These are phyloP conservation scores for thale cress (Arabidopsis thaliana) DNA, from an alignment of 345 rosid genomes.

Conservation along the genomic window DNA sequence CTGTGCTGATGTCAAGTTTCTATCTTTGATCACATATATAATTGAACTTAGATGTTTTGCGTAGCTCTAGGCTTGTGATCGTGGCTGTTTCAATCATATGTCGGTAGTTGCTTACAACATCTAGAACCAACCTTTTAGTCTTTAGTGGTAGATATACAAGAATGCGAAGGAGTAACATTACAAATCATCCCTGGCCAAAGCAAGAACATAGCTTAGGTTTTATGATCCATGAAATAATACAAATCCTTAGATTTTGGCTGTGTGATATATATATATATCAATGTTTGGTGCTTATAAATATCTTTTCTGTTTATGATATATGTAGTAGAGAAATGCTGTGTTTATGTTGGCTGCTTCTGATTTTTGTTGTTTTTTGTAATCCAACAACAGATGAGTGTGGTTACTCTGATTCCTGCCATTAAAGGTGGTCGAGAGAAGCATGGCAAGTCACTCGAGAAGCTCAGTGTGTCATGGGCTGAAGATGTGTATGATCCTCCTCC, in stretches of 20 bases:
- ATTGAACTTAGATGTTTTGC: neutral
- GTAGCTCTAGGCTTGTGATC: neutral
- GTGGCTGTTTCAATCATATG: neutral
- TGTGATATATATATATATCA: neutral
- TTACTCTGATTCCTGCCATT: conserved; percentile 65
- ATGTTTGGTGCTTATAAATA: neutral
- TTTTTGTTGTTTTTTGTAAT: conserved; percentile 4
- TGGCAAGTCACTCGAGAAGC: conserved; percentile 54
- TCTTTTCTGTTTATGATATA: neutral
- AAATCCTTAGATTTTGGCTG: neutral
- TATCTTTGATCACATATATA: neutral
- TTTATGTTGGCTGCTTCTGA: conserved; percentile 16
- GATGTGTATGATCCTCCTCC: conserved; percentile 94
- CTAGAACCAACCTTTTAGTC: conserved; percentile 6
- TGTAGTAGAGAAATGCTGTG: neutral
- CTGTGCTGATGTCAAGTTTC: neutral
- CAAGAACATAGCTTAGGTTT: neutral
- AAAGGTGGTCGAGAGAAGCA: conserved; percentile 81
- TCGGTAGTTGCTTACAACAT: neutral
- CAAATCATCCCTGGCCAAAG: neutral
- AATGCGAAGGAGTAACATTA: neutral
- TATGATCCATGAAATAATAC: neutral
- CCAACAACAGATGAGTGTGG: conserved; percentile 42
- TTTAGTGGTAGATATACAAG: neutral
- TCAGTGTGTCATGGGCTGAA: conserved; percentile 82